Evolutionary conservation across 164 flowering plant species (phyloP).

Genomic region (Echeveria elegans): DNA sequence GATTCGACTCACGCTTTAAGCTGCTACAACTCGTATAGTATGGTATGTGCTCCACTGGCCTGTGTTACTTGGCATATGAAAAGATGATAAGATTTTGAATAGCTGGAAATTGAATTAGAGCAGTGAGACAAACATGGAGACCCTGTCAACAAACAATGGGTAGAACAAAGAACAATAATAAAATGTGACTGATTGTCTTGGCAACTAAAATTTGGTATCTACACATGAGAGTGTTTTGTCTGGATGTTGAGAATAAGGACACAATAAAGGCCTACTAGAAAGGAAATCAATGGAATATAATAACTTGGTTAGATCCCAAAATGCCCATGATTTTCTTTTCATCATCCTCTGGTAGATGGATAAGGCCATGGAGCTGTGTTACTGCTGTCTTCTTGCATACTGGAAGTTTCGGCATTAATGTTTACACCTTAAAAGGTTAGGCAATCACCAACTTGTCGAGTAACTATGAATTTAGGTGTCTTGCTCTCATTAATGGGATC

Average conservation of each 20-base stretch:
- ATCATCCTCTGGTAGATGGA: not conserved
- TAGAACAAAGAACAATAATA: not conserved
- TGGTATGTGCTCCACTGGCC: conserved; percentile 1
- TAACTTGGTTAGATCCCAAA: not conserved
- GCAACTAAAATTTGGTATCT: not conserved
- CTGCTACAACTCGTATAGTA: not conserved
- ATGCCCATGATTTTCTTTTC: not conserved
- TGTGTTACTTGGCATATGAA: not conserved
- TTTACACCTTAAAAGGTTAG: not conserved
- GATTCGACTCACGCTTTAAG: not conserved
- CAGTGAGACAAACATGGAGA: not conserved
- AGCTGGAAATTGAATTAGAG: not conserved
- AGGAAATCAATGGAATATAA: not conserved
- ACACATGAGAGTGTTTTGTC: not conserved
- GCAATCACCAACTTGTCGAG: not conserved
- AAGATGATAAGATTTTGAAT: not conserved
- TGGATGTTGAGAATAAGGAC: conserved; percentile 7
- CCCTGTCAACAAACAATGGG: not conserved
- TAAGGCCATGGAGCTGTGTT: not conserved
- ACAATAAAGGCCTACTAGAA: not conserved
- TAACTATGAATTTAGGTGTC: not conserved
- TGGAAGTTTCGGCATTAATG: not conserved
- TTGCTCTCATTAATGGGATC: not conserved
- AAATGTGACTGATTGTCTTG: not conserved
- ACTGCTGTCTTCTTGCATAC: not conserved